Evolutionary conservation across 1,139 yeast genomes (phyloP).

Genomic region (Schwanniomyces etchellsii): DNA sequence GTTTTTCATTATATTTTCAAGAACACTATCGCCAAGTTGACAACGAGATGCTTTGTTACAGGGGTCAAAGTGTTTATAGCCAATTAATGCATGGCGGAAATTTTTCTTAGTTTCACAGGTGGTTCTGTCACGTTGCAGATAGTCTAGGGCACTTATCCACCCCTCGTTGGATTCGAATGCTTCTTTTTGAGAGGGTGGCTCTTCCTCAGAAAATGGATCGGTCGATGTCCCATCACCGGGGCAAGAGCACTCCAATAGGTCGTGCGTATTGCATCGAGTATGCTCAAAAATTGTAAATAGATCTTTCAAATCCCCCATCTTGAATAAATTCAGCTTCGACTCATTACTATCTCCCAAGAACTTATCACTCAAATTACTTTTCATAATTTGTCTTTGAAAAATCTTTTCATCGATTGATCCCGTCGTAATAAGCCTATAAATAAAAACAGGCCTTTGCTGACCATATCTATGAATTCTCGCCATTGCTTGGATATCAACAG

Average conservation of each 20-base stretch:
- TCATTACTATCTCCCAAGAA: constrained; percentile 55
- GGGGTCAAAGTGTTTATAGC: constrained; percentile 60
- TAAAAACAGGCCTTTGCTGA: constrained; percentile 69
- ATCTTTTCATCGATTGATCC: constrained; percentile 96
- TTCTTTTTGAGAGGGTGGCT: constrained; percentile 10
- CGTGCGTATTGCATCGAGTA: constrained; percentile 75
- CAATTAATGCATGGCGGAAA: constrained; percentile 53
- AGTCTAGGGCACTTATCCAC: constrained; percentile 53
- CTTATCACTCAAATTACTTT: constrained; percentile 71
- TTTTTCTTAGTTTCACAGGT: constrained; percentile 26
- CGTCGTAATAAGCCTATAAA: constrained; percentile 77
- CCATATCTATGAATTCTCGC: constrained; percentile 95
- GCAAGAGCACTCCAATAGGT: constrained; percentile 71
- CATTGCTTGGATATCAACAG: constrained; percentile 92
- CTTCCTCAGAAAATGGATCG: constrained; percentile 10
- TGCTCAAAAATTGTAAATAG: constrained; percentile 55
- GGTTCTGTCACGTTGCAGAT: constrained; percentile 28
- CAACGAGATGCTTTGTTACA: constrained; percentile 5
- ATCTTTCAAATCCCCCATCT: constrained; percentile 62
- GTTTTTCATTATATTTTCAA: constrained; percentile 4
- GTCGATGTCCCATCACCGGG: constrained; percentile 40
- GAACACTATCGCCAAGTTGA: constrained; percentile 7
- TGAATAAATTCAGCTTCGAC: constrained; percentile 45
- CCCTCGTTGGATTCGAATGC: constrained; percentile 6
- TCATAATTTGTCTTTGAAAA: constrained; percentile 87